Base-by-base conservation (phyloP, 208 protist genomes). In the Giardia duodenalis region DNA sequence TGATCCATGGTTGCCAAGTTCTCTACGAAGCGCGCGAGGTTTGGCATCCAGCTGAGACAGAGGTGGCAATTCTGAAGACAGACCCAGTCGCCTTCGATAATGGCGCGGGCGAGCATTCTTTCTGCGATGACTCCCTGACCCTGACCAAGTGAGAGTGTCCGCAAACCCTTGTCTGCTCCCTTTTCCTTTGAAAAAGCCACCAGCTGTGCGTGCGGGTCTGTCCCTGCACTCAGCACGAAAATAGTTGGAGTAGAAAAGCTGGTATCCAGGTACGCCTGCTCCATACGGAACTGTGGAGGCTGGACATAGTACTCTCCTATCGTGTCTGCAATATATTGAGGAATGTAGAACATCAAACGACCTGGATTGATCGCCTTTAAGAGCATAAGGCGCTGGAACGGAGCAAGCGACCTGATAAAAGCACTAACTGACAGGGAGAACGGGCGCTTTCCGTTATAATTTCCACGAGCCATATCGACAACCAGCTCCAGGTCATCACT, bases 51-150 rank as follows among this genome's bases (percentile, higher is more conserved):
- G 47, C 96, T 97, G 43, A 96, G 96, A 46, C 97, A 96, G 22
- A 99, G 94, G 93, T 99, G 98, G 94, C 98, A 99, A 94, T 99
- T 99, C 95, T 99, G 97, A 67, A 98, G 94, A 93, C 97, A 98
- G 45, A 98, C 97, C 97, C 98, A 99, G 47, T 96, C 95, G 1
- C 98, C 98, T 47, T 96, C 96, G 94, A 97, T 96, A 94, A 97
- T 97, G 39, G 95, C 97, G 92, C 97, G 96, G 44, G 96, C 95
- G 90, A 98, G 95, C 95, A 98, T 95, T 67, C 95, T 95, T 95
- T 98, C 97, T 43, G 98, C 97, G 0, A 97, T 96, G 2, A 96
- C 96, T n/a, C 98, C 98, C 94, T 99, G 98, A 46, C 98, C 98
- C 93, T 99, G 97, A 39, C 98, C 98, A 2, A 99, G 96, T 19